phyloP scores from a whole-genome alignment of 1,284 basidiomycete species.

The Apiotrichum brassicae region DNA sequence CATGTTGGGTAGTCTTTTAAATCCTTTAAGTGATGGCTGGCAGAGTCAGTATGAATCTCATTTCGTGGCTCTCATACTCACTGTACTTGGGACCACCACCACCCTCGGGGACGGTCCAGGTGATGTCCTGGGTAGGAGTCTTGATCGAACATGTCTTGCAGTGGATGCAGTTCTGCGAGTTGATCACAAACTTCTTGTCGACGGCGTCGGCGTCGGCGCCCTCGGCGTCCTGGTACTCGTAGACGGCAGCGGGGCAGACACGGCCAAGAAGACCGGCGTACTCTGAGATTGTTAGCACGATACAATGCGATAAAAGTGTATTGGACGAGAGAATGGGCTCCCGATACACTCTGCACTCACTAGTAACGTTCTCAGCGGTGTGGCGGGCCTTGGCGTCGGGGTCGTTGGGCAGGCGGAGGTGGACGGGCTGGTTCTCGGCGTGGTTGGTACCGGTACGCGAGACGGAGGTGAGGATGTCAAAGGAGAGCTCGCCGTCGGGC shows the following conservation, averaged over 20 bases:
- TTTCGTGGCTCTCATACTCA: slow-evolving; percentile 45
- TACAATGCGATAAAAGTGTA: too few relatives aligned
- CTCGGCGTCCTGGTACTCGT: slow-evolving; percentile 79
- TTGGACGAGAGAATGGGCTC: too few relatives aligned
- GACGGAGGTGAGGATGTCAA: slow-evolving; percentile 87
- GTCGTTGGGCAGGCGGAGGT: slow-evolving; percentile 62
- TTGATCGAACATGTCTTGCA: slow-evolving; percentile 94
- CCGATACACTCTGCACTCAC: neutral
- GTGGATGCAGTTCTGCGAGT: slow-evolving; percentile 63
- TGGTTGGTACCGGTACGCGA: slow-evolving; percentile 93
- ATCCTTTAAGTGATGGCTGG: slow-evolving; percentile 21
- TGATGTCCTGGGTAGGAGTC: slow-evolving; percentile 83
- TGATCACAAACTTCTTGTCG: slow-evolving; percentile 91
- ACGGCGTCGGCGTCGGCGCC: slow-evolving; percentile 53
- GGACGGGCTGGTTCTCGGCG: slow-evolving; percentile 89
- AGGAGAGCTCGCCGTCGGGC: slow-evolving; percentile 85
- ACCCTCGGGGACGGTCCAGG: slow-evolving; percentile 83
- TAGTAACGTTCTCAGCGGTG: slow-evolving; percentile 64
- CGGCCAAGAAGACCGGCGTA: slow-evolving; percentile 81
- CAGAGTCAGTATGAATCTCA: neutral
- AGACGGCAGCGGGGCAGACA: slow-evolving; percentile 93
- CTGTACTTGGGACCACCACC: slow-evolving; percentile 91
- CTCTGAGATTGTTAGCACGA: slow-evolving; percentile 40
- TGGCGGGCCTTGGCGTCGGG: slow-evolving; percentile 57
- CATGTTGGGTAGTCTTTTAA: neutral